These are phyloP conservation scores for Jatropha multifida DNA, from an alignment of 441 rosid species.

Conservation along the genomic window DNA sequence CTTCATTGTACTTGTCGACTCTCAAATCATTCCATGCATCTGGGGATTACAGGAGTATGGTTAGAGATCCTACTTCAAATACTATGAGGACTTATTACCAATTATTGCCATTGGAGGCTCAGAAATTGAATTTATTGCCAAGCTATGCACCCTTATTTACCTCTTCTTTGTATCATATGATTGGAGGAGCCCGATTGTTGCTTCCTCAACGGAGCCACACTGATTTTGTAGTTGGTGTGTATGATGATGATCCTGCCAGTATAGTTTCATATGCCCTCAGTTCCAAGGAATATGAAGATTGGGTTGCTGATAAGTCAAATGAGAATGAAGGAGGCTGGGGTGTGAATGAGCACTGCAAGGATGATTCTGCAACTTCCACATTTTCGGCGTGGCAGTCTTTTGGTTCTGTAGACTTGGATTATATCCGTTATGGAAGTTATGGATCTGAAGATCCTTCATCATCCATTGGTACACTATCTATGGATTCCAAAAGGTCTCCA, in stretches of 20 bases:
- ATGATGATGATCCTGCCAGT: slow-evolving; percentile 85
- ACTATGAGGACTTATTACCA: slow-evolving; percentile 60
- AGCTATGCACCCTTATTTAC: slow-evolving; percentile 51
- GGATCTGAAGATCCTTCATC: slow-evolving; percentile 54
- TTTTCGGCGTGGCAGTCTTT: slow-evolving; percentile 70
- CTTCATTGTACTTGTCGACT: slow-evolving; percentile 56
- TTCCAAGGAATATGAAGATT: slow-evolving; percentile 74
- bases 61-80: slow-evolving; percentile 75
- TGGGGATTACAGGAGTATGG: slow-evolving; percentile 78
- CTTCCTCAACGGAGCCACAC: slow-evolving; percentile 50
- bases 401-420: slow-evolving; percentile 62
- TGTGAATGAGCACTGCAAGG: slow-evolving; percentile 32
- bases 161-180: slow-evolving; percentile 60
- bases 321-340: slow-evolving; percentile 45
- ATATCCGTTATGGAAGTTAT: slow-evolving; percentile 50
- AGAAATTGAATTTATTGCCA: slow-evolving; percentile 56
- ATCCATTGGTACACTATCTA: slow-evolving; percentile 37
- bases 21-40: slow-evolving; percentile 85
- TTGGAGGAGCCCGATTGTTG: slow-evolving; percentile 77
- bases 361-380: slow-evolving; percentile 48
- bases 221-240: slow-evolving; percentile 75
- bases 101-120: slow-evolving; percentile 63
- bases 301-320: slow-evolving; percentile 51
- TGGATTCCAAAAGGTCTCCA: slow-evolving; percentile 62
- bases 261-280: slow-evolving; percentile 80